Conservation (phyloP, 1,284 basidiomycete species). For the Sphagnurus paluster region DNA sequence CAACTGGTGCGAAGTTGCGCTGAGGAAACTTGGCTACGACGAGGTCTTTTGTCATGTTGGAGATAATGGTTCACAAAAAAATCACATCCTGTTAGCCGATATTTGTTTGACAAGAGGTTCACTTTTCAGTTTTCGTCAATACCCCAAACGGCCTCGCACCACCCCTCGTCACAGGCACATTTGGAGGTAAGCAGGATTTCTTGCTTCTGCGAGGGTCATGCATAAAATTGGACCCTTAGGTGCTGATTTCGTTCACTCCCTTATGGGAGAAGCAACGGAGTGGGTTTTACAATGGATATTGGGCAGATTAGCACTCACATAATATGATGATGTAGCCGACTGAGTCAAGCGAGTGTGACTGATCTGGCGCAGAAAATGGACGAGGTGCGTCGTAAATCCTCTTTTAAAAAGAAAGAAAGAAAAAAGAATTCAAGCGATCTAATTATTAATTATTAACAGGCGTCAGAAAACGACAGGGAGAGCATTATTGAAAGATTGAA, state of each 20-base stretch:
- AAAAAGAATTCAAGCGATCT: not conserved
- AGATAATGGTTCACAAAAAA: conserved; percentile 63
- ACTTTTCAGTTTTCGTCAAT: conserved; percentile 49
- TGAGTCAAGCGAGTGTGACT: conserved; percentile 77
- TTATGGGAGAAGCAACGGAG: conserved; percentile 62
- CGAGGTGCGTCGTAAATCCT: conserved; percentile 32
- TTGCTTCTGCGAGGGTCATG: not conserved
- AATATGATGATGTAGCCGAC: conserved; percentile 36
- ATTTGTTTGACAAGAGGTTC: not conserved
- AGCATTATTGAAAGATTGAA: conserved; percentile 44
- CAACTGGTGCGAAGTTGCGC: conserved; percentile 75
- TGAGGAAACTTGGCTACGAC: conserved; percentile 71
- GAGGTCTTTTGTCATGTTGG: conserved; percentile 87
- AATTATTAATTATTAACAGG: conserved; percentile 19
- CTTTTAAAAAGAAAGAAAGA: too few relatives aligned
- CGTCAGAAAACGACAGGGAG: conserved; percentile 31
- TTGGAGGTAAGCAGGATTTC: conserved; percentile 47
- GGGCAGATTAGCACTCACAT: not conserved
- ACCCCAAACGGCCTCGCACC: conserved; percentile 74
- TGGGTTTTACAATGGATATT: conserved; percentile 26
- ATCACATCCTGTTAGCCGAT: not conserved
- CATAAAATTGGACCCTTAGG: conserved; percentile 29
- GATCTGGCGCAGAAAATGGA: conserved; percentile 75
- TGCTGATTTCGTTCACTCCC: conserved; percentile 75
- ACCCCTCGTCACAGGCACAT: conserved; percentile 84